These are phyloP conservation scores for Trifolium repens DNA, from an alignment of 306 rosid genomes.

Conservation along the genomic window DNA sequence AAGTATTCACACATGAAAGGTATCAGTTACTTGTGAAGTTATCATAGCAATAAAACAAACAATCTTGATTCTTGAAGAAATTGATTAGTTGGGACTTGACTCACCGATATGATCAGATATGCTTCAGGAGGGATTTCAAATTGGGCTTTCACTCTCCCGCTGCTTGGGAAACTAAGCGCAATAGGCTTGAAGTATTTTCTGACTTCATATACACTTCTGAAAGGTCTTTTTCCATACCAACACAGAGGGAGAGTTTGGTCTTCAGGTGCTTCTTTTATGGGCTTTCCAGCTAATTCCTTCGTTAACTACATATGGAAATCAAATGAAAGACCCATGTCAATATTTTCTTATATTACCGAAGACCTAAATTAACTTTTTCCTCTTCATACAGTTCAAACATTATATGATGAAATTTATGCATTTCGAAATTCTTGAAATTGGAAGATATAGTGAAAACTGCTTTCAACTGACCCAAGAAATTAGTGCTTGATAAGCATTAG, in stretches of 20 bases:
- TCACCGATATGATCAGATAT: slow-evolving; percentile 79
- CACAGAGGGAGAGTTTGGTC: slow-evolving; percentile 74
- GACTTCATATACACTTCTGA: slow-evolving; percentile 69
- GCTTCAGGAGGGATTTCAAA: slow-evolving; percentile 82
- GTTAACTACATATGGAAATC: slow-evolving; percentile 57
- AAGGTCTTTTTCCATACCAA: slow-evolving; percentile 79
- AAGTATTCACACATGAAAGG: slow-evolving; percentile 20
- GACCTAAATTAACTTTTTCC: background rate
- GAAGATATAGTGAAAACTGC: slow-evolving; percentile 4
- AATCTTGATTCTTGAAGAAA: slow-evolving; percentile 16
- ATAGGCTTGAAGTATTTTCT: slow-evolving; percentile 88
- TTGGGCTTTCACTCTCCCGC: slow-evolving; percentile 55
- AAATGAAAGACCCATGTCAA: slow-evolving; percentile 4
- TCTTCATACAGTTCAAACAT: background rate
- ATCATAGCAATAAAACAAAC: slow-evolving; percentile 3
- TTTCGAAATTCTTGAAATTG: slow-evolving; percentile 20
- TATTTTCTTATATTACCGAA: background rate
- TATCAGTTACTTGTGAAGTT: slow-evolving; percentile 13
- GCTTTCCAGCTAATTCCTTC: slow-evolving; percentile 60
- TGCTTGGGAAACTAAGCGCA: slow-evolving; percentile 54
- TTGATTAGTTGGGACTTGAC: slow-evolving; percentile 25
- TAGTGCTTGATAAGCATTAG: slow-evolving; percentile 65
- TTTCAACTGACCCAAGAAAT: slow-evolving; percentile 63
- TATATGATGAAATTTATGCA: slow-evolving; percentile 13
- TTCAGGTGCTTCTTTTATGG: slow-evolving; percentile 61